phyloP scores from a whole-genome alignment of 1,284 basidiomycete genomes.

The Testicularia cyperi region DNA sequence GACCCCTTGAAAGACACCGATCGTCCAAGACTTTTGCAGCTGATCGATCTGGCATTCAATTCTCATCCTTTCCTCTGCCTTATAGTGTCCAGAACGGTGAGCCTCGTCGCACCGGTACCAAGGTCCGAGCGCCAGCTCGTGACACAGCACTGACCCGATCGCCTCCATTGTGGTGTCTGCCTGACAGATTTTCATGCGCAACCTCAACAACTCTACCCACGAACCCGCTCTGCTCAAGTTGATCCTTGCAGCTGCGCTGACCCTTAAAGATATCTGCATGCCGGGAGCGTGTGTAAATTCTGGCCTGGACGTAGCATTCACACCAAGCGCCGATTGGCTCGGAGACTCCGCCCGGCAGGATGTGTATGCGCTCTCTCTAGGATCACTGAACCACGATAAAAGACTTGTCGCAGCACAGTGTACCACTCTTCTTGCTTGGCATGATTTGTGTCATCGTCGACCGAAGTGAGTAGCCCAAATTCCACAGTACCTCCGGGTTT shows the following conservation, averaged over 20 bases:
- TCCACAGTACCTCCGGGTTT: too few species aligned
- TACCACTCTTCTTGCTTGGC: conserved; percentile 32
- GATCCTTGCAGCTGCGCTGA: conserved; percentile 4
- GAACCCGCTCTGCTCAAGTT: conserved; percentile 6
- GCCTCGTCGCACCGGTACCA: too few species aligned
- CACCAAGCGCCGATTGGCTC: too few species aligned
- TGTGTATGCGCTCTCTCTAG: too few species aligned
- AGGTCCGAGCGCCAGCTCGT: too few species aligned
- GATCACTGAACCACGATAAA: too few species aligned
- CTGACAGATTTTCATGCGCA: conserved; percentile 6
- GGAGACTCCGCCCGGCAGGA: too few species aligned
- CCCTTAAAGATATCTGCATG: neutral
- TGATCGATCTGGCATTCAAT: conserved; percentile 12
- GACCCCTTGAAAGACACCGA: conserved; percentile 1
- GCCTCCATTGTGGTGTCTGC: too few species aligned
- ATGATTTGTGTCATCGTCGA: conserved; percentile 13
- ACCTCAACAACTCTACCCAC: neutral
- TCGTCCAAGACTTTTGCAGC: neutral
- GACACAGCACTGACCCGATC: too few species aligned
- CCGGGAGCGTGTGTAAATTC: too few species aligned
- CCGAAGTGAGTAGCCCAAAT: conserved; percentile 21
- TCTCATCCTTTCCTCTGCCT: conserved; percentile 23
- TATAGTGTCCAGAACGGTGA: conserved; percentile 20
- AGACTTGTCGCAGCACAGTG: too few species aligned
- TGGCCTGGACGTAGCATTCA: too few species aligned